phyloP scores from a whole-genome alignment of 208 protist species.

The Phytomonas francai region DNA sequence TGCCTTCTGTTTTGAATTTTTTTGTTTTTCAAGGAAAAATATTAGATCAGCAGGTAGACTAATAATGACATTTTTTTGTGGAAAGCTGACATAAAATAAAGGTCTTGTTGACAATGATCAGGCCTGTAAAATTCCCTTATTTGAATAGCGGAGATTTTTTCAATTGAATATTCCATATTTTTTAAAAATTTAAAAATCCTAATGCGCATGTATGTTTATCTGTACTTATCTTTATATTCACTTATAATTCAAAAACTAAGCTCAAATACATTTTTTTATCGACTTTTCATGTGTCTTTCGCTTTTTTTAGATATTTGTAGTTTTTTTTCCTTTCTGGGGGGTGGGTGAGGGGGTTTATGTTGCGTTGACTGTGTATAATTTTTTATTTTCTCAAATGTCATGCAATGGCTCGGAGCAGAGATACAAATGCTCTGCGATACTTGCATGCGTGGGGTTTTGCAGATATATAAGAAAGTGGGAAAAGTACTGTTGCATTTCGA shows the following conservation, averaged over 20 bases:
- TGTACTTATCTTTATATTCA: background rate
- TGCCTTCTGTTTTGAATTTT: slow-evolving; percentile 7
- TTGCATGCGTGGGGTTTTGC: background rate
- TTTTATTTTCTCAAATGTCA: slow-evolving; percentile 1
- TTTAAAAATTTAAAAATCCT: background rate
- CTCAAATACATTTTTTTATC: background rate
- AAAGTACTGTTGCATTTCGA: background rate
- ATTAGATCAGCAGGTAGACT: background rate
- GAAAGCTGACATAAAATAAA: background rate
- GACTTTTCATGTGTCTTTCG: slow-evolving; percentile 4
- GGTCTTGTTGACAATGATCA: background rate
- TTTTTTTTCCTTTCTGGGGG: background rate
- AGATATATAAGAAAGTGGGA: background rate
- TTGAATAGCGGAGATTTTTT: background rate
- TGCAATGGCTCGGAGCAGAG: background rate
- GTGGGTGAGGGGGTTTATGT: slow-evolving; percentile 1
- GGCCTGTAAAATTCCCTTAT: background rate
- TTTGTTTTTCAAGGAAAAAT: slow-evolving; percentile 6
- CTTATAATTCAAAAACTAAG: background rate
- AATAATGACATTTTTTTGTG: background rate
- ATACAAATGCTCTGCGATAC: background rate
- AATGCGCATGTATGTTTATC: background rate
- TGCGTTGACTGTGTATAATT: slow-evolving; percentile 1
- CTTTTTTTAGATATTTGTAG: slow-evolving; percentile 1
- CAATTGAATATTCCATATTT: background rate